These are phyloP conservation scores for Suhomyces sp. DNA, from an alignment of 805 yeast species.

Conservation along the genomic window DNA sequence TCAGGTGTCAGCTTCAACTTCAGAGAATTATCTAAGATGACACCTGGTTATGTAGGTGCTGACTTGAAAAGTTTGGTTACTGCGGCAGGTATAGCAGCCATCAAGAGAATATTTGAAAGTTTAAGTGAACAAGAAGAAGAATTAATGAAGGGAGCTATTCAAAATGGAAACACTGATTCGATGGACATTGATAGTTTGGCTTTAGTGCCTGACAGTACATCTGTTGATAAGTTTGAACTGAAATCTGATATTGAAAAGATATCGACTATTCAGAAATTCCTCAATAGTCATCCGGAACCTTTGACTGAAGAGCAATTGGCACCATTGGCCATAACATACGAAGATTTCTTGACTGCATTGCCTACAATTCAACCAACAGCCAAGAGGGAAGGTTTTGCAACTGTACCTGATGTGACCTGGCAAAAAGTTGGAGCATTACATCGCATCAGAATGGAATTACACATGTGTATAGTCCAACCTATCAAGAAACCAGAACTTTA, in stretches of 20 bases:
- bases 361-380: constrained; percentile 97
- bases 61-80: constrained; percentile 91
- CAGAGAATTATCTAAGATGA: constrained; percentile 73
- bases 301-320: constrained; percentile 71
- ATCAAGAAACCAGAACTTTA: constrained; percentile 88
- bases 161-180: constrained; percentile 13
- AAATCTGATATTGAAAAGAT: constrained; percentile 35
- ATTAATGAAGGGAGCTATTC: constrained; percentile 5
- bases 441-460: constrained; percentile 79
- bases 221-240: constrained; percentile 27
- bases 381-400: constrained; percentile 97
- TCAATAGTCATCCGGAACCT: constrained; percentile 74
- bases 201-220: constrained; percentile 4
- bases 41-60: constrained; percentile 98
- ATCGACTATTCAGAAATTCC: constrained; percentile 71
- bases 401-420: constrained; percentile 98
- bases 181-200: constrained; percentile 33
- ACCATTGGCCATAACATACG: constrained; percentile 70
- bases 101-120: constrained; percentile 80
- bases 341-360: constrained; percentile 79
- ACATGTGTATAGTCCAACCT: constrained; percentile 97
- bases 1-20: constrained; percentile 63
- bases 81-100: constrained; percentile 93
- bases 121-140: constrained; percentile 43
- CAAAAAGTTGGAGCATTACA: constrained; percentile 86